Percentiles rank a stretch among this genome's conserved stretches.
Conservation (phyloP, 352 stramenopile species). For the Globisporangium spinosum region DNA sequence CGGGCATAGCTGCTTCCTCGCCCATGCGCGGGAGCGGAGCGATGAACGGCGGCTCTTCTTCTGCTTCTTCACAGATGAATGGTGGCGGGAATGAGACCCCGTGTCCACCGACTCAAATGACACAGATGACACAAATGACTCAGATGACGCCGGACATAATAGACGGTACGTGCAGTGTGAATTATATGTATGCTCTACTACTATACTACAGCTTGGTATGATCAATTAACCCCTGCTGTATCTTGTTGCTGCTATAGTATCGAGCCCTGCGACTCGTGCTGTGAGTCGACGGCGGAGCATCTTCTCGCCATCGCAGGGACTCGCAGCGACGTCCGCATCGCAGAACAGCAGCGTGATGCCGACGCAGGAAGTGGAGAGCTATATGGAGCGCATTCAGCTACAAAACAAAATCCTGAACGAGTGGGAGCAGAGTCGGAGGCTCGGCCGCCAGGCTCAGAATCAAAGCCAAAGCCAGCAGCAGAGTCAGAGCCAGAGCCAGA, state of each 20-base stretch:
- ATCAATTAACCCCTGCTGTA: not conserved
- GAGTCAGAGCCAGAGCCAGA: slow-evolving; percentile 2
- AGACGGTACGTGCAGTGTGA: not conserved
- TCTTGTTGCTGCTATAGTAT: not conserved
- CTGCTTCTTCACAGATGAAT: not conserved
- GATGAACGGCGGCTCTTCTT: not conserved
- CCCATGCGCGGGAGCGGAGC: not conserved
- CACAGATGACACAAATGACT: slow-evolving; percentile 14
- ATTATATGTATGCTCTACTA: not conserved
- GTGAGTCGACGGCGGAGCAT: slow-evolving; percentile 11
- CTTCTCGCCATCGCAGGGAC: slow-evolving; percentile 5
- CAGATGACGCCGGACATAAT: slow-evolving; percentile 3
- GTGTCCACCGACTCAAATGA: slow-evolving; percentile 14
- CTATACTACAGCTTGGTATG: not conserved
- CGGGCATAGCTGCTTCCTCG: slow-evolving; percentile 6
- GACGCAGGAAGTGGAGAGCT: slow-evolving; percentile 52
- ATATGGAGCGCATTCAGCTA: slow-evolving; percentile 44
- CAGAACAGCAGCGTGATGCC: slow-evolving; percentile 26
- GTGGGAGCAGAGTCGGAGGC: slow-evolving; percentile 35
- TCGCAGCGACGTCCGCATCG: not conserved
- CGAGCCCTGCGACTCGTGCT: not conserved
- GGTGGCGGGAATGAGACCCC: not conserved
- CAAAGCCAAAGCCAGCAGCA: not conserved
- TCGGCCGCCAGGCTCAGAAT: not conserved
- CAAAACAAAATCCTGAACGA: slow-evolving; percentile 44